Base-by-base conservation (phyloP, 2,329 filamentous ascomycete genomes). In the Colletotrichum graminicola region DNA sequence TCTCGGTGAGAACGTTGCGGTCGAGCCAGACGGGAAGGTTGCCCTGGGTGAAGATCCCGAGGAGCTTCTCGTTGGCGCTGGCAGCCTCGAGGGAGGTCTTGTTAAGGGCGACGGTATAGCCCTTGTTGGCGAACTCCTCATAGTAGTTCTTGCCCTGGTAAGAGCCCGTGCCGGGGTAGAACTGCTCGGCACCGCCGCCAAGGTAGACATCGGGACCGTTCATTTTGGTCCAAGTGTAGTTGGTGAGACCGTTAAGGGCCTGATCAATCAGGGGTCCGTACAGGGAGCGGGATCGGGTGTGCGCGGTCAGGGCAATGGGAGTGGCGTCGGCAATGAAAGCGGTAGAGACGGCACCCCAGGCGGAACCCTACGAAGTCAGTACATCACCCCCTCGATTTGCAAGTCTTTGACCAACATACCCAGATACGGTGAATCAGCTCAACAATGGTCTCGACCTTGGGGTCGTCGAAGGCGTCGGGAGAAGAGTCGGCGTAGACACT, bases 11-110 rank as follows among this genome's bases (percentile, higher is more conserved):
- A 74, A 97, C 86, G 76, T 96, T 95, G 75, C 94, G 91, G 82
- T 97, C 94, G 14, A 97, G 87, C 93, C 94, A 97, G 77, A 94
- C 93, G 52, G 93, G 92, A 78, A 97, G 87, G 82, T 93, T 93
- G 74, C 87, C 88, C 72, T 88, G 87, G 77, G 89, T 91, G 84
- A 96, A 97, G 76, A 97, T 90, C 43, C 94, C 94, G 1, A 97
- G 89, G 0, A 92, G 89, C 77, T 87, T 90, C 74, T 89, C 85
- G 66, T 83, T 83, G 77, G 87, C 89, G 60, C 88, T 84, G 1
- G 88, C 85, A 34, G 84, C 80, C 4, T 87, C 78, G 2, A 97
- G 87, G 2, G 90, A 86, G 1, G 93, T 95, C 80, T 93, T 93
- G 86, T 95, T 95, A 75, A 89, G 83, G 72, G 90, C 89, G 74